A percentile compares a stretch with the other conserved stretches of the same genome.
phyloP scores from a whole-genome alignment of 148 eudicot species.

The Arctostaphylos glauca region DNA sequence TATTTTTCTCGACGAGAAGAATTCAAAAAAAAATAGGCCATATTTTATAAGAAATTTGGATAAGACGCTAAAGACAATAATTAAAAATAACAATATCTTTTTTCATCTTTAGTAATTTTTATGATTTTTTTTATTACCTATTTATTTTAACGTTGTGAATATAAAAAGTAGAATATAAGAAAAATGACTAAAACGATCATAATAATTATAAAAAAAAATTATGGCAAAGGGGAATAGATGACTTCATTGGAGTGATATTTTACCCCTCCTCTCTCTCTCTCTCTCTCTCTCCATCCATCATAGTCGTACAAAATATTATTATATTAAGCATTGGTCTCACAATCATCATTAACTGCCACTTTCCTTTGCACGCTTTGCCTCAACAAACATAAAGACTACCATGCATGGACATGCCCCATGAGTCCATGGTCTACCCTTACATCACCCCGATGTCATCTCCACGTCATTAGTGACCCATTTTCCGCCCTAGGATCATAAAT shows the following conservation, averaged over 20 bases:
- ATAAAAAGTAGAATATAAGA: no score
- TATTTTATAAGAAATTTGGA: no score
- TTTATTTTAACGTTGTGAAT: no score
- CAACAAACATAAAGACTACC: slow-evolving; percentile 11
- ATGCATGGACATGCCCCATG: slow-evolving; percentile 11
- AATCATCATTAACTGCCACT: slow-evolving; percentile 37
- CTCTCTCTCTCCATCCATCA: slow-evolving; percentile 7
- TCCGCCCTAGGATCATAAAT: not conserved
- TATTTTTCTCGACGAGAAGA: no score
- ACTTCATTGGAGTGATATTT: no score
- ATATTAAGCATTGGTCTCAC: slow-evolving; percentile 14
- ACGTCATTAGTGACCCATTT: not conserved
- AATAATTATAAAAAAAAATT: not conserved
- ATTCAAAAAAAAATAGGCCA: no score
- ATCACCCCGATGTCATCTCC: slow-evolving; percentile 12
- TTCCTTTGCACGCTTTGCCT: slow-evolving; percentile 37
- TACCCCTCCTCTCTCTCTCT: not conserved
- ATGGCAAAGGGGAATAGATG: no score
- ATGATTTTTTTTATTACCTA: no score
- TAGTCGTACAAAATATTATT: slow-evolving; percentile 3
- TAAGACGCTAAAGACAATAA: no score
- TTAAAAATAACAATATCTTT: no score
- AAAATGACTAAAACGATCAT: not conserved
- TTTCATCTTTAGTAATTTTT: no score
- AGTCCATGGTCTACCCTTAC: not conserved